These are phyloP conservation scores for Solanum hybrid DNA, from an alignment of 305 asterid genomes.

Conservation along the genomic window DNA sequence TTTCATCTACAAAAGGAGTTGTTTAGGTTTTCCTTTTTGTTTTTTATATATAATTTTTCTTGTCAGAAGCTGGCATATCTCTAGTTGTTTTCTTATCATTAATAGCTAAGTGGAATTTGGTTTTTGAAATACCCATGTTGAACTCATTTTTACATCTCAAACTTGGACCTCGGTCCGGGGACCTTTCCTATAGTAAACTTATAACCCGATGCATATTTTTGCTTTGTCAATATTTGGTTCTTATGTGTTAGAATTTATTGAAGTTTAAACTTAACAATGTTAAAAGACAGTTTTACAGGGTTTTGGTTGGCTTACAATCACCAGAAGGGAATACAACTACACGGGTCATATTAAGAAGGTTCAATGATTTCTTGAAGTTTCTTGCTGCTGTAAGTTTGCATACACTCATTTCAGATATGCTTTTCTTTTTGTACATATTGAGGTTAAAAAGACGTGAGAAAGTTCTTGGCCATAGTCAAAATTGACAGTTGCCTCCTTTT, in stretches of 20 bases:
- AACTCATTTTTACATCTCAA: background rate
- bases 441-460: background rate
- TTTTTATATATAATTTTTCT: background rate
- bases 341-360: conserved; percentile 83
- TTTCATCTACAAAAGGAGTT: background rate
- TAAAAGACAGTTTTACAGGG: conserved; percentile 92
- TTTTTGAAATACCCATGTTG: background rate
- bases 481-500: background rate
- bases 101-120: background rate
- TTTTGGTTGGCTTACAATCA: conserved; percentile 89
- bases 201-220: background rate
- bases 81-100: background rate
- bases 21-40: background rate
- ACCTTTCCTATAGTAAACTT: background rate
- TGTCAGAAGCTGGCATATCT: background rate
- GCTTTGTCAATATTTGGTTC: conserved; percentile 1
- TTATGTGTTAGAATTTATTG: background rate
- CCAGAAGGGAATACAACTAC: conserved; percentile 81
- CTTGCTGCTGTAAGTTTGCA: conserved; percentile 69
- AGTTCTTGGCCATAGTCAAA: background rate
- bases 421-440: background rate
- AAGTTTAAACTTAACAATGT: conserved; percentile 27
- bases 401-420: background rate
- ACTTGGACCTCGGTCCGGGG: background rate
- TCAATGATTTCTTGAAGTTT: conserved; percentile 87